Evolutionary conservation across 2,329 filamentous ascomycete genomes (phyloP).

Genomic region (Ascochyta koolunga): DNA sequence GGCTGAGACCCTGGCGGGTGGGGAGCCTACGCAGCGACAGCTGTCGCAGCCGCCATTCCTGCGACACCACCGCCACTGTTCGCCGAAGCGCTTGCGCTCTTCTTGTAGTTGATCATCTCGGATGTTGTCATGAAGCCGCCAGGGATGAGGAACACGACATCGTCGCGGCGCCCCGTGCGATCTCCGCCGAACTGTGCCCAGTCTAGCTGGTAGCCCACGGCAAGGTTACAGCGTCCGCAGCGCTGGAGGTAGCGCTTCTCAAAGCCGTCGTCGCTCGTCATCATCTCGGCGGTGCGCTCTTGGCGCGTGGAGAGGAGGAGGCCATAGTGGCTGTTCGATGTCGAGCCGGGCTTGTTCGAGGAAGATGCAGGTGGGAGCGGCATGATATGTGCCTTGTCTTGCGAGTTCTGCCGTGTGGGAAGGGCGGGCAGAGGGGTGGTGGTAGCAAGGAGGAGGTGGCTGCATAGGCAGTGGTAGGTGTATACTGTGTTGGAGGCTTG

Average conservation of each 20-base stretch:
- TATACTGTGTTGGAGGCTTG: constrained; percentile 49
- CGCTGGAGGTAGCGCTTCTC: constrained; percentile 67
- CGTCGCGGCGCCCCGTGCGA: constrained; percentile 46
- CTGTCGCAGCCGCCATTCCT: constrained; percentile 11
- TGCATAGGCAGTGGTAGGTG: constrained; percentile 71
- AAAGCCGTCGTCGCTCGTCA: constrained; percentile 67
- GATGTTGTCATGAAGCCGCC: constrained; percentile 64
- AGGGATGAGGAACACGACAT: constrained; percentile 66
- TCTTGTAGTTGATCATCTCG: constrained; percentile 57
- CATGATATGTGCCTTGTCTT: constrained; percentile 64
- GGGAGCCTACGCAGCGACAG: constrained; percentile 30
- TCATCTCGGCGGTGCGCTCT: constrained; percentile 57
- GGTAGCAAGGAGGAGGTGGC: constrained; percentile 66
- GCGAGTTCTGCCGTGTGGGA: constrained; percentile 57
- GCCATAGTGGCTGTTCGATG: constrained; percentile 50
- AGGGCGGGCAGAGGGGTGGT: constrained; percentile 60
- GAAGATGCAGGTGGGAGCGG: constrained; percentile 53
- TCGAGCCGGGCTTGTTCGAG: constrained; percentile 17
- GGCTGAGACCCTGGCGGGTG: constrained; percentile 4
- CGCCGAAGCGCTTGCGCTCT: constrained; percentile 16
- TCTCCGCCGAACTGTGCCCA: constrained; percentile 53
- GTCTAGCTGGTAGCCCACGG: constrained; percentile 68
- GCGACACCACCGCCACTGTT: constrained; percentile 10
- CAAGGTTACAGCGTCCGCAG: constrained; percentile 66
- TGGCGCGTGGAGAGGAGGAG: constrained; percentile 57